Evolutionary conservation across 805 yeast genomes (phyloP), one percentile per base, ranked within the genome.

Genomic region (Monosporozyma unispora): DNA sequence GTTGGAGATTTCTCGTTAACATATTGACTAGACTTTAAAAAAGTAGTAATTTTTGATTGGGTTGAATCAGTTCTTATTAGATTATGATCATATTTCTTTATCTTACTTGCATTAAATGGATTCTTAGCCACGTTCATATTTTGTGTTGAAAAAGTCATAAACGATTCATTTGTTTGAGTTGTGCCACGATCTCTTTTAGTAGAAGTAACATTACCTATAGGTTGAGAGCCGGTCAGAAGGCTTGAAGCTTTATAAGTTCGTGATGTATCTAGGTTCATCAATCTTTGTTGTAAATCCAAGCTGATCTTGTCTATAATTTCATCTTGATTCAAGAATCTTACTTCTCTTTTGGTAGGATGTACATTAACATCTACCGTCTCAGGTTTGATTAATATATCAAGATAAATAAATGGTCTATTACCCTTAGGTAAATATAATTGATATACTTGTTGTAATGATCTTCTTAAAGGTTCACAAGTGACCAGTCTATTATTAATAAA

Each of bases 331-430:
- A 93, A 68, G 61, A 93, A 89, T 41, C 95, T 65, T 2, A 93
- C 97, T 58, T 91, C 97, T 51, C 91, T 75, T 57, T 93, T 93
- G 0, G 98, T 91, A 0, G 99, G 99, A 61, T 93, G 99, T 12
- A 93, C 82, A 62, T 93, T 93, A 14, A 93, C 98, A 63, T 93
- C 99, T 7, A 93, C 74, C 52, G 82, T 81, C 31, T 67, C 68
- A 0, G 96, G 86, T 21, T 74, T 70, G 2, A 93, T 79, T 18
- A 70, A 70, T n/a, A 93, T 62, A 45, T 86, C 74, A 47, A 93
- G 51, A 64, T 89, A 93, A 1, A 87, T 74, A 61, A 93, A 93
- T 0, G 95, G 84, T 55, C 75, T 79, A 42, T 72, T 73, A 0
- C 95, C 95, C 56, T 83, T 86, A 0, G 97, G 96, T 18, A 91